Evolutionary conservation across 2,329 filamentous ascomycete species (phyloP).

Genomic region (Teratosphaeria pseudoeucalypti): DNA sequence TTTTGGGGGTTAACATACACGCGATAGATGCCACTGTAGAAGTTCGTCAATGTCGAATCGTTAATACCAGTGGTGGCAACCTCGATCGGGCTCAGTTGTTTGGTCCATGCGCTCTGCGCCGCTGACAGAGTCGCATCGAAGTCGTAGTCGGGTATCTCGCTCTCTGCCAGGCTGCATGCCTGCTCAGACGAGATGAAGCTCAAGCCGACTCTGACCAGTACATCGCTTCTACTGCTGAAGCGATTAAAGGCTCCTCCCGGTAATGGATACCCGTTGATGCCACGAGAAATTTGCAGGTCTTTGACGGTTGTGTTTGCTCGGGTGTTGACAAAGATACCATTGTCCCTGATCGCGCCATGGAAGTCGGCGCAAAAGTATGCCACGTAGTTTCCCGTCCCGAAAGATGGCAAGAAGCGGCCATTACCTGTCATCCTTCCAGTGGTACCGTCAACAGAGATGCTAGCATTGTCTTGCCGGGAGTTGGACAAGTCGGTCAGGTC

Average conservation of each 20-base stretch:
- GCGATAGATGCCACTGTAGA: conserved; percentile 42
- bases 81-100: conserved; percentile 30
- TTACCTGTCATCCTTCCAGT: conserved; percentile 48
- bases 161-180: conserved; percentile 49
- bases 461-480: conserved; percentile 44
- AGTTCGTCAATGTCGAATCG: conserved; percentile 14
- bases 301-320: conserved; percentile 37
- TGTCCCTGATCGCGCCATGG: conserved; percentile 37
- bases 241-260: conserved; percentile 31
- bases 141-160: conserved; percentile 51
- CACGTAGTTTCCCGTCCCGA: conserved; percentile 48
- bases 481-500: conserved; percentile 50
- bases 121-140: conserved; percentile 43
- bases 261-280: conserved; percentile 30
- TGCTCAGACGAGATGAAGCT: conserved; percentile 54
- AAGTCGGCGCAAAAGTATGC: conserved; percentile 54
- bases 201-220: conserved; percentile 50
- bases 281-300: conserved; percentile 22
- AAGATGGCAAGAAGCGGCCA: conserved; percentile 49
- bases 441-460: conserved; percentile 42
- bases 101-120: conserved; percentile 29
- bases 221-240: conserved; percentile 34
- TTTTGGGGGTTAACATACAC: conserved; percentile 38
- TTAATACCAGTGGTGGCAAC: conserved; percentile 28
- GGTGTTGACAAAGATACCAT: conserved; percentile 43